Percentiles rank a stretch among this genome's conserved stretches.
phyloP scores from a whole-genome alignment of 768 basidiomycete genomes.

The Boletales sp. region DNA sequence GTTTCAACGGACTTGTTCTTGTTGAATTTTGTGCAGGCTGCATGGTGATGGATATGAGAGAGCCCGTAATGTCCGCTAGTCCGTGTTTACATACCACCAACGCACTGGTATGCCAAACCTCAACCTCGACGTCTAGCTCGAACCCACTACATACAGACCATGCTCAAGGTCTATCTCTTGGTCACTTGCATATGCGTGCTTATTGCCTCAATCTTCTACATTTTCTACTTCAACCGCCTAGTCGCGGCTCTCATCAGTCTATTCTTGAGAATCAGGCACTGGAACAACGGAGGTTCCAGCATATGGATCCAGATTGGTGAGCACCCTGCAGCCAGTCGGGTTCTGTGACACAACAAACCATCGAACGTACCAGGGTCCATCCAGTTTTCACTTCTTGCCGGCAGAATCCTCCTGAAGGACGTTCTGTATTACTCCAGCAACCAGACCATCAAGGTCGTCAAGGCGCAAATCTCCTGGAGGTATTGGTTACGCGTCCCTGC shows the following conservation, averaged over 20 bases:
- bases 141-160: slow-evolving; percentile 19
- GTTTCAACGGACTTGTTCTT: slow-evolving; percentile 46
- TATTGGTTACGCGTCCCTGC: slow-evolving; percentile 88
- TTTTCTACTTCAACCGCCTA: slow-evolving; percentile 91
- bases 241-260: slow-evolving; percentile 66
- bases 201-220: slow-evolving; percentile 60
- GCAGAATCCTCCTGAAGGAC: slow-evolving; percentile 86
- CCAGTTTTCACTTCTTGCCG: slow-evolving; percentile 85
- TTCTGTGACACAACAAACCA: neutral
- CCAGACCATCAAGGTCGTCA: slow-evolving; percentile 79
- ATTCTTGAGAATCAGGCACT: slow-evolving; percentile 65
- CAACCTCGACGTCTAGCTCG: neutral
- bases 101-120: neutral
- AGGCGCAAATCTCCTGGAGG: slow-evolving; percentile 86
- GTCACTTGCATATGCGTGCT: slow-evolving; percentile 58
- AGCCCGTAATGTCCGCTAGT: neutral
- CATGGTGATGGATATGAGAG: slow-evolving; percentile 7
- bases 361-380: slow-evolving; percentile 61
- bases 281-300: slow-evolving; percentile 75
- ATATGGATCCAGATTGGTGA: slow-evolving; percentile 82
- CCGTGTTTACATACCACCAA: neutral
- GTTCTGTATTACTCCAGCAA: slow-evolving; percentile 89
- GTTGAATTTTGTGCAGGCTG: slow-evolving; percentile 25
- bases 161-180: slow-evolving; percentile 61
- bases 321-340: slow-evolving; percentile 17